Percentiles rank a stretch among this genome's conserved stretches.
Evolutionary conservation across 805 yeast species (phyloP).

Genomic region (Candida rishiriensis): DNA sequence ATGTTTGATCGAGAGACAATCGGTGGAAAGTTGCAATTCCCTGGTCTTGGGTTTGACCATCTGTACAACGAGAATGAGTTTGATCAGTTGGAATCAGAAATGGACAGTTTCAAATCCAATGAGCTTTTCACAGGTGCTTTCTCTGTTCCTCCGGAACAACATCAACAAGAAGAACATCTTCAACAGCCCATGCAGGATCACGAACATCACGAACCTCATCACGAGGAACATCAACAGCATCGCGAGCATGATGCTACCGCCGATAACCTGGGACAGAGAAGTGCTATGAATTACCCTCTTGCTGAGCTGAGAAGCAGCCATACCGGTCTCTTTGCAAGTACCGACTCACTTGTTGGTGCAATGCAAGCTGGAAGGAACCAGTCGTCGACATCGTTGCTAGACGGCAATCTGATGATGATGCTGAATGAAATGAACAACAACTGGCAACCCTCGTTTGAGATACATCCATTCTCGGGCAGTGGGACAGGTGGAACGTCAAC

Average conservation of each 20-base stretch:
- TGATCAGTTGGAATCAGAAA: not conserved
- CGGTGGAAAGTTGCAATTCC: not conserved
- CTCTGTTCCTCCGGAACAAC: not conserved
- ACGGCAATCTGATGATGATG: not conserved
- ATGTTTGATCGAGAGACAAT: not conserved
- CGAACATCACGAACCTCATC: too few relatives aligned
- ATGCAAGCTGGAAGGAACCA: not conserved
- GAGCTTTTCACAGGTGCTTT: constrained; percentile 6
- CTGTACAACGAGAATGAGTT: constrained; percentile 5
- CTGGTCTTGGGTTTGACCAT: not conserved
- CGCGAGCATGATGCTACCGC: not conserved
- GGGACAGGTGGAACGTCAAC: not conserved
- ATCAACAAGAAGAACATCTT: not conserved
- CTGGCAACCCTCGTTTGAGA: constrained; percentile 15
- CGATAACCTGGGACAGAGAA: not conserved
- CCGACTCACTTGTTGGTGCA: not conserved
- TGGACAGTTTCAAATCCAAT: constrained; percentile 9
- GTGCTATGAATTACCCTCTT: not conserved
- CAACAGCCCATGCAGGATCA: not conserved
- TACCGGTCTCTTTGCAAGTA: too few relatives aligned
- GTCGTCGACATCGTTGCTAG: not conserved
- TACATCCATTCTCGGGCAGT: constrained; percentile 1
- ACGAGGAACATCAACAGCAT: not conserved
- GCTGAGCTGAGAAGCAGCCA: not conserved
- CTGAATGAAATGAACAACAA: constrained; percentile 13